Conservation (phyloP, 805 yeast species). For the Ogataea ramenticola region DNA sequence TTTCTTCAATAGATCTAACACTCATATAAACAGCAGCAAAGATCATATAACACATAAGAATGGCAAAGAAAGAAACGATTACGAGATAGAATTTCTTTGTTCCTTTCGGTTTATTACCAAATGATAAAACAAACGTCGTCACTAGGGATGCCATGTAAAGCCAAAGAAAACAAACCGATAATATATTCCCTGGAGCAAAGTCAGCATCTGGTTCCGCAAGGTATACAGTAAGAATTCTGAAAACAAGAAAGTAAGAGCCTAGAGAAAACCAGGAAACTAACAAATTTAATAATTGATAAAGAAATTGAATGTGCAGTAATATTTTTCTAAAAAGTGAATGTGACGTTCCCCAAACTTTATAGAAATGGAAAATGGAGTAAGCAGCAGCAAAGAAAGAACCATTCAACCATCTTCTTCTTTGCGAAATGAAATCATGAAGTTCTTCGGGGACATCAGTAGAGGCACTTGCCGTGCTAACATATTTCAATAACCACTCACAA, state of each 20-base stretch:
- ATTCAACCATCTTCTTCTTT: conserved; percentile 94
- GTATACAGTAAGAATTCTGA: conserved; percentile 77
- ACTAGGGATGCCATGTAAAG: conserved; percentile 73
- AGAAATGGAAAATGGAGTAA: conserved; percentile 75
- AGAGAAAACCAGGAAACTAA: conserved; percentile 89
- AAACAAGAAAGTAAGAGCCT: conserved; percentile 85
- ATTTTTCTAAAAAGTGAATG: conserved; percentile 66
- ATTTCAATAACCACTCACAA: conserved; percentile 71
- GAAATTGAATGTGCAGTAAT: conserved; percentile 66
- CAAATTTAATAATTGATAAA: conserved; percentile 68
- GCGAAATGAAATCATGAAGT: conserved; percentile 80
- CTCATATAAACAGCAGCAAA: conserved; percentile 84
- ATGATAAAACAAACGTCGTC: conserved; percentile 80
- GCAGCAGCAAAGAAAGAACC: conserved; percentile 95
- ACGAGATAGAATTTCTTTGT: conserved; percentile 70
- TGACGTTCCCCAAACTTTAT: conserved; percentile 68
- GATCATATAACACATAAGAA: conserved; percentile 81
- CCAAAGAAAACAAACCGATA: conserved; percentile 81
- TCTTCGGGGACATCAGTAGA: conserved; percentile 94
- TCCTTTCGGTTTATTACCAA: conserved; percentile 93
- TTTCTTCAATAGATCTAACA: conserved; percentile 45
- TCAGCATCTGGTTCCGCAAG: conserved; percentile 56
- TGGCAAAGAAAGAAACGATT: conserved; percentile 75
- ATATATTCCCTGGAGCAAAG: conserved; percentile 66
- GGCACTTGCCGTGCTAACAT: conserved; percentile 83